These are phyloP conservation scores for Schizonepeta tenuifolia DNA, from an alignment of 257 asterid species.

Conservation along the genomic window DNA sequence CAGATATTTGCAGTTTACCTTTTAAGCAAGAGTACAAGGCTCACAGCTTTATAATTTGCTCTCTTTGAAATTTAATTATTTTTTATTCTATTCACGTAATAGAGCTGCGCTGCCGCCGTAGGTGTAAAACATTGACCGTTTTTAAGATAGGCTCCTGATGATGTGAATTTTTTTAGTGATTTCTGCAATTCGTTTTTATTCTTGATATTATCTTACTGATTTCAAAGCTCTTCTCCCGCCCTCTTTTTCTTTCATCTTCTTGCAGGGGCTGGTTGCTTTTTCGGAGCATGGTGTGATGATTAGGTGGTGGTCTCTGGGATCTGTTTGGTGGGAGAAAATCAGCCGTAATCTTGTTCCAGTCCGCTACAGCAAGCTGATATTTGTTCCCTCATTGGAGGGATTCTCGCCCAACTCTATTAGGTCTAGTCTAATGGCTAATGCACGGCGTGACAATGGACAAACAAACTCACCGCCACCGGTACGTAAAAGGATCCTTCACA, in stretches of 20 bases:
- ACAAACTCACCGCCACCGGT: constrained; percentile 64
- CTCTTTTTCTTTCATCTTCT: constrained; percentile 16
- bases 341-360: constrained; percentile 84
- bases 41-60: background rate
- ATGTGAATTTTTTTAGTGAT: background rate
- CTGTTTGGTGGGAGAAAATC: constrained; percentile 98
- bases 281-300: constrained; percentile 92
- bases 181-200: background rate
- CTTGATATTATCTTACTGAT: background rate
- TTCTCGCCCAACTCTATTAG: constrained; percentile 85
- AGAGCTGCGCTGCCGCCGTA: background rate
- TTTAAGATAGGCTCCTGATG: constrained; percentile 5
- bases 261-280: constrained; percentile 92
- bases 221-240: background rate
- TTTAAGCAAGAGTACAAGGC: background rate
- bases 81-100: background rate
- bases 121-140: background rate
- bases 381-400: constrained; percentile 96
- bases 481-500: constrained; percentile 5
- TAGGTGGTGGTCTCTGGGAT: constrained; percentile 97
- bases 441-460: constrained; percentile 47
- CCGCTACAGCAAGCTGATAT: constrained; percentile 88
- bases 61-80: background rate
- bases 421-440: constrained; percentile 80
- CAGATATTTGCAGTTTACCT: background rate